A percentile compares a stretch with the other conserved stretches of the same genome.
These are phyloP conservation scores for Boletellus sp. DNA, from an alignment of 1,284 basidiomycete genomes.

Conservation along the genomic window DNA sequence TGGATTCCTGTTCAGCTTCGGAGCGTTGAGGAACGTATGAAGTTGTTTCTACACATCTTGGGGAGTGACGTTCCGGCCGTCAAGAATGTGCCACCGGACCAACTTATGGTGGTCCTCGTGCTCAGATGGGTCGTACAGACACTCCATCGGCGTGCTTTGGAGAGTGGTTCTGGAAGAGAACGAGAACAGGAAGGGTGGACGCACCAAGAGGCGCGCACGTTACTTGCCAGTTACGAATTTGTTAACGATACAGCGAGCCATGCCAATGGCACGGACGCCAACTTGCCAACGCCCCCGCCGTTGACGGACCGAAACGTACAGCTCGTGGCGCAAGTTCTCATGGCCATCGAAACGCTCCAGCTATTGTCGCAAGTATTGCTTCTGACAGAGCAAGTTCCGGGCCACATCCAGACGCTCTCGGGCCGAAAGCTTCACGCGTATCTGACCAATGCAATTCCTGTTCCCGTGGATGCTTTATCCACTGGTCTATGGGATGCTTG, in stretches of 20 bases:
- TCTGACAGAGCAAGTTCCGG: conserved; percentile 44
- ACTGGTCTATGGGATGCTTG: conserved; percentile 47
- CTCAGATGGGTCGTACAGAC: conserved; percentile 58
- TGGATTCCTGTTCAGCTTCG: conserved; percentile 43
- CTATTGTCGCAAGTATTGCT: conserved; percentile 60
- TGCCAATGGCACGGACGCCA: conserved; percentile 7
- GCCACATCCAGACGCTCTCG: conserved; percentile 49
- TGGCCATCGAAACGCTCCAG: conserved; percentile 56
- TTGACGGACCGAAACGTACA: conserved; percentile 65
- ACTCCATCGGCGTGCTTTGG: conserved; percentile 48
- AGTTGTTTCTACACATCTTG: conserved; percentile 55
- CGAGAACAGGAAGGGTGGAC: conserved; percentile 70
- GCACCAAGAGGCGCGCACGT: conserved; percentile 57
- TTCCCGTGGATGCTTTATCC: conserved; percentile 25
- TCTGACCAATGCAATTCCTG: conserved; percentile 34
- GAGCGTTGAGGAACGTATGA: conserved; percentile 51
- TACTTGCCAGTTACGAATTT: conserved; percentile 43
- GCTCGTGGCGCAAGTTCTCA: conserved; percentile 64
- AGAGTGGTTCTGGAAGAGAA: conserved; percentile 45
- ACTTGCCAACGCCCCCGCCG: conserved; percentile 23
- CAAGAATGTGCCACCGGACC: conserved; percentile 41
- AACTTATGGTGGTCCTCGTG: conserved; percentile 49
- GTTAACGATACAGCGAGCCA: conserved; percentile 17
- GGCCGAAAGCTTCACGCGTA: conserved; percentile 54
- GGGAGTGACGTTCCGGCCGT: conserved; percentile 53